Base-by-base conservation (phyloP, 2,329 filamentous ascomycete species). In the Fusarium coffeatum region DNA sequence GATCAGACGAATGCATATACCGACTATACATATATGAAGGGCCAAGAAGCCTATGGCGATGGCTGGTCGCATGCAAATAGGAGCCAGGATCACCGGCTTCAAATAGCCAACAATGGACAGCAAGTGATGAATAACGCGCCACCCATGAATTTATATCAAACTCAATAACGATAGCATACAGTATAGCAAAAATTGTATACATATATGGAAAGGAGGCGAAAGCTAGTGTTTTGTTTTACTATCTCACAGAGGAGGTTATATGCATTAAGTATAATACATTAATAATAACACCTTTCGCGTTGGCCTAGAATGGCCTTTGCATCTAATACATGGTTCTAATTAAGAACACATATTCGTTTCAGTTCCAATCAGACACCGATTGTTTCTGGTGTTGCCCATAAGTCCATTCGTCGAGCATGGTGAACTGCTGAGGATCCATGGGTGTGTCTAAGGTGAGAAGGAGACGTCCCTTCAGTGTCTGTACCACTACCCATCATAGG, bases 1-100 rank as follows among this genome's bases (percentile, higher is more conserved):
- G 81, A 82, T 34, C 82, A 83, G 47, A 77, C 80, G 28, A 84
- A 83, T 53, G 40, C 66, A 55, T 72, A 76, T 27, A 46, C 59
- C 7, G 64, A 54, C 27, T 70, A 71, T 13, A 72, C 80, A n/a
- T 84, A 83, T 67, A 56, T 78, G 27, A 83, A 79, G 68, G 72
- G 76, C n/a, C 63, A 66, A 28, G 82, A 80, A 6, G 62, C 76
- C 5, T 84, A 82, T 66, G 76, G 27, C 10, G 30, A 76, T 15
- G 76, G 73, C n/a, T 83, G 81, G 80, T 73, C 69, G 42, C 80
- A 81, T 42, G 55, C 55, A 30, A 67, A 65, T 18, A 51, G 43
- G 34, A 65, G 45, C 12, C 53, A 53, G n/a, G 64, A 55, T 18
- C 62, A 66, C 8, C 47, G 47, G 30, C 27, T 72, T 20, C 68